Evolutionary conservation across 2,329 filamentous ascomycete genomes (phyloP), one percentile per base, ranked within the genome.

Genomic region (Alternaria metachromatica): DNA sequence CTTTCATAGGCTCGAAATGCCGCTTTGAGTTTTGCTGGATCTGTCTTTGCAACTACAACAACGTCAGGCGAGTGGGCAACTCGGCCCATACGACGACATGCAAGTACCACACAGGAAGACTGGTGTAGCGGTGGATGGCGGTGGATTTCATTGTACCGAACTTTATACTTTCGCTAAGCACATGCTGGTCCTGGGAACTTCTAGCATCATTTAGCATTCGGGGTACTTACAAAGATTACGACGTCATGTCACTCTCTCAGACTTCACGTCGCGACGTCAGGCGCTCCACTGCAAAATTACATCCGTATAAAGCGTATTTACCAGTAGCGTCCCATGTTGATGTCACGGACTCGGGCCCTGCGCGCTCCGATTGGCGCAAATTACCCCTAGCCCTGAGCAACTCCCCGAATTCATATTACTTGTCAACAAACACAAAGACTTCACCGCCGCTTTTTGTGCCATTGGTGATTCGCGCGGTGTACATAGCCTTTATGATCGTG

Each of bases 21-120:
- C 60, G 68, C 5, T 71, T 77, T 54, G 73, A 82, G 55, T 84
- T 83, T 61, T 83, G 82, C 68, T 84, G 80, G 79, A 54, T 73
- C 23, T 83, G 78, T 41, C 60, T 78, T 43, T 76, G 70, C 6
- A 65, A 71, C 15, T 80, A 75, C 58, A 64, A 66, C 9, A 41
- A 57, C n/a, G 69, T 77, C 18, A 55, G 71, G 9, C 48, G 9
- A 6, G 41, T 59, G 15, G 72, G 73, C 2, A 77, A 77, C 53
- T 23, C 58, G 6, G 67, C 59, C 15, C 76, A 78, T 57, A 58
- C 55, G 18, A 44, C n/a, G 44, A 30, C 26, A 3, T 78, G 76
- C 63, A 64, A 66, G 28, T 73, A 75, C 37, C 65, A 74, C 50
- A 58, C 66, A 21, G 48, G 41, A 21, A 69, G 65, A 21, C 55